A percentile compares a stretch with the other conserved stretches of the same genome.
phyloP scores from a whole-genome alignment of 306 rosid species.

The Corylus avellana region DNA sequence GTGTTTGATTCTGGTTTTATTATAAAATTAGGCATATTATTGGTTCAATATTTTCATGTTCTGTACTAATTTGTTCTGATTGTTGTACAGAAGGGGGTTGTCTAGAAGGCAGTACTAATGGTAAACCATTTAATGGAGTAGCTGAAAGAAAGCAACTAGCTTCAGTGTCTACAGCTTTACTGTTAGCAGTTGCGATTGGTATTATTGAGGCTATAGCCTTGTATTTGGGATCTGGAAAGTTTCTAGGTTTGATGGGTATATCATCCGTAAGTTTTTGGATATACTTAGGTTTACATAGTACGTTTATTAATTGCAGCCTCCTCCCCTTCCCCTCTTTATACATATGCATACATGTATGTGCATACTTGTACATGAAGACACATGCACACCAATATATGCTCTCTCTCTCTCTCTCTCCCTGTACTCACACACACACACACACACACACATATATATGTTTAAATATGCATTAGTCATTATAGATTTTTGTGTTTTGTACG shows the following conservation, averaged over 20 bases:
- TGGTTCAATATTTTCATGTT: not conserved
- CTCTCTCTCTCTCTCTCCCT: too few relatives aligned
- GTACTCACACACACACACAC: too few relatives aligned
- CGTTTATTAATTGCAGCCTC: not conserved
- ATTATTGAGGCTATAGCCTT: constrained; percentile 79
- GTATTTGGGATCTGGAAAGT: constrained; percentile 68
- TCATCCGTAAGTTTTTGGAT: constrained; percentile 58
- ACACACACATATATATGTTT: not conserved
- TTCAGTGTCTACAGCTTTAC: constrained; percentile 92
- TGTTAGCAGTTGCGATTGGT: constrained; percentile 81
- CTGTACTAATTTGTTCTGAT: constrained; percentile 27
- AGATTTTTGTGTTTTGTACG: not conserved
- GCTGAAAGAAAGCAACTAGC: constrained; percentile 65
- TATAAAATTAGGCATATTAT: not conserved
- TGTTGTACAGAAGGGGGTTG: constrained; percentile 37
- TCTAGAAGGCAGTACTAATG: constrained; percentile 37
- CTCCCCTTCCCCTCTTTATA: not conserved
- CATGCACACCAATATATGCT: not conserved
- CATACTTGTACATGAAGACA: not conserved
- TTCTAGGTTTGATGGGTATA: constrained; percentile 77
- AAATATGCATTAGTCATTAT: too few relatives aligned
- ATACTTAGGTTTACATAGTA: not conserved
- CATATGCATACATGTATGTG: not conserved
- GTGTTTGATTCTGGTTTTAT: not conserved
- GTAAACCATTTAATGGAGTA: constrained; percentile 34